phyloP scores from a whole-genome alignment of 257 asterid species.

The Lithospermum erythrorhizon region DNA sequence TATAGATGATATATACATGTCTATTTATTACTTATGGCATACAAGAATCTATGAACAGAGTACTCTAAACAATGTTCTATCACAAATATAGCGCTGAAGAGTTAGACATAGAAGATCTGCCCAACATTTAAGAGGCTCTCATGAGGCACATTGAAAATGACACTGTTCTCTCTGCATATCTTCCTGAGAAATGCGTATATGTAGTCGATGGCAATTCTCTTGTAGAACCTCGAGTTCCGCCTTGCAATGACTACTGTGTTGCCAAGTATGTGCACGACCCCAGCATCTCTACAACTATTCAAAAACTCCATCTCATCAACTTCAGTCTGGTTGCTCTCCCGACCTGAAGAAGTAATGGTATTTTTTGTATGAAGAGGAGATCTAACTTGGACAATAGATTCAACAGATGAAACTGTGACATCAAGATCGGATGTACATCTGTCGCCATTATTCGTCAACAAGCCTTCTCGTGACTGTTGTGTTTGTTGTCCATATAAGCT shows the following conservation, averaged over 20 bases:
- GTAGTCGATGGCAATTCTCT: slow-evolving; percentile 80
- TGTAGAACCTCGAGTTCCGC: slow-evolving; percentile 58
- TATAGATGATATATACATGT: background rate
- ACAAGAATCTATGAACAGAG: background rate
- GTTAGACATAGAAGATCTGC: slow-evolving; percentile 72
- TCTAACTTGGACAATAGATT: slow-evolving; percentile 58
- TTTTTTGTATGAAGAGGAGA: slow-evolving; percentile 27
- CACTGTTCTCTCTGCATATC: slow-evolving; percentile 99
- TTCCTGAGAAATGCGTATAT: slow-evolving; percentile 86
- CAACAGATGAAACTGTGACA: slow-evolving; percentile 45
- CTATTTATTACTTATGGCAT: background rate
- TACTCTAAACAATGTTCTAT: background rate
- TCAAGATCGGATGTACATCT: slow-evolving; percentile 27
- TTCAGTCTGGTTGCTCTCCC: slow-evolving; percentile 48
- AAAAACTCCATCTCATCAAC: slow-evolving; percentile 70
- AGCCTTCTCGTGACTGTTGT: slow-evolving; percentile 38
- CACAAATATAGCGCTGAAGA: background rate
- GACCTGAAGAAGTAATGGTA: slow-evolving; percentile 36
- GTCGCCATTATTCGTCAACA: slow-evolving; percentile 24
- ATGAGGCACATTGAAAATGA: slow-evolving; percentile 84
- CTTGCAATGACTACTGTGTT: slow-evolving; percentile 78
- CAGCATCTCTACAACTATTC: slow-evolving; percentile 67
- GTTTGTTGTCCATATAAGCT: slow-evolving; percentile 70
- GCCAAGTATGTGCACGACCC: slow-evolving; percentile 93
- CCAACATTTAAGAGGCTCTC: slow-evolving; percentile 95